Conservation (phyloP, 2,329 filamentous ascomycete species). For the Knufia fluminis region DNA sequence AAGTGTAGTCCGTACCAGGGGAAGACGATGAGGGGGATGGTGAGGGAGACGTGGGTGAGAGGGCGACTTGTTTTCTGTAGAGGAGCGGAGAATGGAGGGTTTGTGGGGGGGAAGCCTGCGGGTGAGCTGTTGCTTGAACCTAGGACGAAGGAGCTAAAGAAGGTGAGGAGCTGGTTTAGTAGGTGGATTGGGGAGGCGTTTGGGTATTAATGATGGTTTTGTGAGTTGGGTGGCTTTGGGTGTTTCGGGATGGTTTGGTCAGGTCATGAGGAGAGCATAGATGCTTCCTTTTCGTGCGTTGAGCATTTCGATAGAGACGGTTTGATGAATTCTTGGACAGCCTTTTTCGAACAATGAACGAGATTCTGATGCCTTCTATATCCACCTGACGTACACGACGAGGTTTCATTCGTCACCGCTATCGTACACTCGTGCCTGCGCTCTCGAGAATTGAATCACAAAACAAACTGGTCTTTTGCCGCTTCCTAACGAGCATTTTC, state of each 20-base stretch:
- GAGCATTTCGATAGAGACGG: no score
- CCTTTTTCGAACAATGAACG: no score
- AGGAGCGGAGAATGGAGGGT: conserved; percentile 42
- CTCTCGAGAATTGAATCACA: neutral
- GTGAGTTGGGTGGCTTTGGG: neutral
- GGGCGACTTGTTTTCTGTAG: conserved; percentile 66
- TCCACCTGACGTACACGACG: no score
- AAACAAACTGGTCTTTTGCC: neutral
- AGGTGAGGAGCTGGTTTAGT: conserved; percentile 17
- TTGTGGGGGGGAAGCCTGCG: conserved; percentile 28
- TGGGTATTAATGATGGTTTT: neutral
- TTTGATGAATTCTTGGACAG: no score
- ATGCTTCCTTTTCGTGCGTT: no score
- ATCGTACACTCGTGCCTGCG: neutral
- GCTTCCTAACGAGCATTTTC: neutral
- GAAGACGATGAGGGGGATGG: conserved; percentile 65
- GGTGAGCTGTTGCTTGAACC: conserved; percentile 34
- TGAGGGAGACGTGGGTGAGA: conserved; percentile 76
- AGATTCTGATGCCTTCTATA: no score
- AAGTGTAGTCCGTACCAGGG: conserved; percentile 87
- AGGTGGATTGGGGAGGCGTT: conserved; percentile 14
- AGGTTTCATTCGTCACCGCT: neutral
- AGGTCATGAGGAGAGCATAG: no score
- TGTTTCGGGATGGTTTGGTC: no score
- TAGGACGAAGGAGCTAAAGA: conserved; percentile 18